A percentile compares a stretch with the other conserved stretches of the same genome.
Evolutionary conservation across 352 stramenopile genomes (phyloP).

Genomic region (Elongisporangium anandrum): DNA sequence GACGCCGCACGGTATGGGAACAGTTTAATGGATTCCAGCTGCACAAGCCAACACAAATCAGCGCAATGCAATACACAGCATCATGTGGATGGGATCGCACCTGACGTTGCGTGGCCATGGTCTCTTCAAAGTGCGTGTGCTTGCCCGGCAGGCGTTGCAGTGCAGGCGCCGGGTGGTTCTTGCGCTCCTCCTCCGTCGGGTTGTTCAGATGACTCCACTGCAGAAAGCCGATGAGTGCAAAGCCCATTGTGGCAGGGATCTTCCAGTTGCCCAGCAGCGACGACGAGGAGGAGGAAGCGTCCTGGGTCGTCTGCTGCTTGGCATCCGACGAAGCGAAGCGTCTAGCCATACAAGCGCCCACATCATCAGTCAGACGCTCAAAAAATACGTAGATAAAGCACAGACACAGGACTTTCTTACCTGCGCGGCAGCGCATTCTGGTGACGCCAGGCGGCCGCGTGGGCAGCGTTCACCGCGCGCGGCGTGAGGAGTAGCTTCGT

Average conservation of each 20-base stretch:
- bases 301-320: constrained; percentile 1
- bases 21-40: constrained; percentile 68
- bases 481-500: neutral
- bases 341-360: constrained; percentile 6
- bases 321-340: constrained; percentile 10
- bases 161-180: constrained; percentile 42
- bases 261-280: constrained; percentile 39
- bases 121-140: constrained; percentile 56
- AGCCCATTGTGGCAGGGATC: constrained; percentile 56
- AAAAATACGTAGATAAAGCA: neutral
- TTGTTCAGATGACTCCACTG: constrained; percentile 70
- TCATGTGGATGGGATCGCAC: constrained; percentile 5
- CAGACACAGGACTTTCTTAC: neutral
- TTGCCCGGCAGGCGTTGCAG: constrained; percentile 42
- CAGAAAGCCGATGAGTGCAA: constrained; percentile 64
- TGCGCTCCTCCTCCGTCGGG: constrained; percentile 59
- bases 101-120: constrained; percentile 67
- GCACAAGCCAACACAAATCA: constrained; percentile 2
- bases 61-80: neutral
- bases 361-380: neutral
- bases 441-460: neutral
- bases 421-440: neutral
- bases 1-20: constrained; percentile 75
- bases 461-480: neutral
- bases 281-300: constrained; percentile 12